Evolutionary conservation across 2,329 filamentous ascomycete species (phyloP).

Genomic region (Domatiomyces globalis): DNA sequence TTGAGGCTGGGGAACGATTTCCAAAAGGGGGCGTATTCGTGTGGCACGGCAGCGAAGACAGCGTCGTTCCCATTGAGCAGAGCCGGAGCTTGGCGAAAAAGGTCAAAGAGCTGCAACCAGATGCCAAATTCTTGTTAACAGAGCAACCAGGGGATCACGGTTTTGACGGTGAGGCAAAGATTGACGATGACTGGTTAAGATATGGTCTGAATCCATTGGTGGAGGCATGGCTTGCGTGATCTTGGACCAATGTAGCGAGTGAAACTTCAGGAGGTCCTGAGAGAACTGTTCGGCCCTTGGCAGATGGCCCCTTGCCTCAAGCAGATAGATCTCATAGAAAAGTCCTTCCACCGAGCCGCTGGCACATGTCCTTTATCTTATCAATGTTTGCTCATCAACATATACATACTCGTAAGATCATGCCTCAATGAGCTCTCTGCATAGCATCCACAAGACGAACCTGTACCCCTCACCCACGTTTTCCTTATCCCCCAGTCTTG

Average conservation of each 20-base stretch:
- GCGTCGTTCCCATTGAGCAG: slow-evolving; percentile 20
- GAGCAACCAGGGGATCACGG: slow-evolving; percentile 25
- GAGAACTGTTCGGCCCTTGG: too few relatives aligned
- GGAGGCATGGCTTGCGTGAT: slow-evolving; percentile 18
- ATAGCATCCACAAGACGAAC: too few relatives aligned
- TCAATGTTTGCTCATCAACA: too few relatives aligned
- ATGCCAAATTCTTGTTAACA: slow-evolving; percentile 18
- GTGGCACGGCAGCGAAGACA: slow-evolving; percentile 25
- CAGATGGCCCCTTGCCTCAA: too few relatives aligned
- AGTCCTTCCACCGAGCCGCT: too few relatives aligned
- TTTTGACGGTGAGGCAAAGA: slow-evolving; percentile 20
- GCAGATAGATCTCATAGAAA: too few relatives aligned
- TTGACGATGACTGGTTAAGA: slow-evolving; percentile 21
- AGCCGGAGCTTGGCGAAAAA: slow-evolving; percentile 20
- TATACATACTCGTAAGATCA: too few relatives aligned
- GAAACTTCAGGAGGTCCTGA: too few relatives aligned
- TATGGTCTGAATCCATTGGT: slow-evolving; percentile 18
- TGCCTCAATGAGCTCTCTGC: too few relatives aligned
- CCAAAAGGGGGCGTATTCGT: slow-evolving; percentile 23
- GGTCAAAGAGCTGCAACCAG: slow-evolving; percentile 16
- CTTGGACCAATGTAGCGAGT: too few relatives aligned
- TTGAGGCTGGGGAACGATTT: slow-evolving; percentile 19
- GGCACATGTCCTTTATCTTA: not conserved
- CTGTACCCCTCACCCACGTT: too few relatives aligned
- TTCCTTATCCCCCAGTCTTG: too few relatives aligned